A percentile compares a stretch with the other conserved stretches of the same genome.
Evolutionary conservation across 805 yeast genomes (phyloP).

Genomic region (Candida silvatica): DNA sequence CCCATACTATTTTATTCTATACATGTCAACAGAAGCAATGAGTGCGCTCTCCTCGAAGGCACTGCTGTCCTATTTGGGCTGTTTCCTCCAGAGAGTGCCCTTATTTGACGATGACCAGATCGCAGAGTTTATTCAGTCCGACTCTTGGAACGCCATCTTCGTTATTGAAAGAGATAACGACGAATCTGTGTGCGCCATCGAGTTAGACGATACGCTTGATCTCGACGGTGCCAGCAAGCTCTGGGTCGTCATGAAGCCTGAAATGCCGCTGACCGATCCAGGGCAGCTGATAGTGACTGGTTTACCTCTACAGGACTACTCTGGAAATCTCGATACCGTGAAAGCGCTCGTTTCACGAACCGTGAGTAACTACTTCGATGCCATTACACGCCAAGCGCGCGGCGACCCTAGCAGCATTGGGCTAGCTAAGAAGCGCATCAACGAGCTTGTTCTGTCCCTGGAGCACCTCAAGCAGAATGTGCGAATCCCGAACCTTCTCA

Average conservation of each 20-base stretch:
- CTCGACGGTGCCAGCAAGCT: background rate
- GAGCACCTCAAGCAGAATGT: conserved; percentile 60
- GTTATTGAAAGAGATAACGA: background rate
- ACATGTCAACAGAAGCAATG: too few species aligned
- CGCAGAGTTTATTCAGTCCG: too few species aligned
- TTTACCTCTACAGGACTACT: background rate
- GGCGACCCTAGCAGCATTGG: conserved; percentile 18
- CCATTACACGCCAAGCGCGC: conserved; percentile 20
- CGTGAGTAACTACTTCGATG: conserved; percentile 62
- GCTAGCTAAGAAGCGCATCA: conserved; percentile 51
- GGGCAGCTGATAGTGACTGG: conserved; percentile 1
- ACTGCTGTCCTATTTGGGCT: too few species aligned
- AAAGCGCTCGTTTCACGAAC: conserved; percentile 54
- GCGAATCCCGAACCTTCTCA: conserved; percentile 55
- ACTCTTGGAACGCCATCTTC: too few species aligned
- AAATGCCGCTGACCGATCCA: background rate
- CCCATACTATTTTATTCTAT: too few species aligned
- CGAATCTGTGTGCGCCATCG: background rate
- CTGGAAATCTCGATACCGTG: conserved; percentile 34
- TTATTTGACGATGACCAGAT: too few species aligned
- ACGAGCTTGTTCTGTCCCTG: conserved; percentile 59
- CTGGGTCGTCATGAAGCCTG: background rate
- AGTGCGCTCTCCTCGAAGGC: too few species aligned
- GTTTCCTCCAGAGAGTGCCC: too few species aligned
- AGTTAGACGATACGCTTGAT: too few species aligned